Base-by-base conservation (phyloP, 1,284 basidiomycete genomes). In the Prillingera fragicola region DNA sequence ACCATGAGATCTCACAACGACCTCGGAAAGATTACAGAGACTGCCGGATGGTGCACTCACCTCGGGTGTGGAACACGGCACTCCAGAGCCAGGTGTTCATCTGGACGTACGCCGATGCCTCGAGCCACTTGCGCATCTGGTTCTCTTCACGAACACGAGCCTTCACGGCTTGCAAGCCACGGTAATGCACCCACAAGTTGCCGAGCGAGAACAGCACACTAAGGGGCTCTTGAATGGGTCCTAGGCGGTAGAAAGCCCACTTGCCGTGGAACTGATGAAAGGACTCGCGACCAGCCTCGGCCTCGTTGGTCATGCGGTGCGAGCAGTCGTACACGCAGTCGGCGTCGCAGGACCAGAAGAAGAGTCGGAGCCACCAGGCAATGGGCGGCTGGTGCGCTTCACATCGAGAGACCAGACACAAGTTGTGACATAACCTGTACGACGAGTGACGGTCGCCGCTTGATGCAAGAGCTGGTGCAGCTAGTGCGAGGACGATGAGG, bases 61-160 rank as follows among this genome's bases (percentile, higher is more conserved):
- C 88, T 76, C 95, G 75, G 0, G 84, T 86, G 65, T 99, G 95
- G 62, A 98, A 98, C 10, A 97, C 77, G 1, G 84, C 73, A 7
- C 85, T 89, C 87, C 89, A 95, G 22, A 88, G 62, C 95, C 94
- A 98, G 1, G 90, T 85, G 59, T 92, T 92, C 58, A 90, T 75
- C 63, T 85, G 89, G 33, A 84, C 74, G 41, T 78, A 66, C 1
- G 84, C 80, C 77, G 88, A 85, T 0, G 71, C 61, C 37, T 81
- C 54, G 66, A 92, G 87, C 61, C 83, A 86, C 1, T 52, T 46
- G 55, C 79, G 80, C 75, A 96, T 80, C 0, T 82, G 82, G 67
- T 89, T 85, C 4, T 63, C 69, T 2, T 67, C 58, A 1, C 80
- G 74, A 2, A 90, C 63, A 28, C 69, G 71, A 37, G 67, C 70